Base-by-base conservation (phyloP, 2,329 filamentous ascomycete genomes). In the Pleomassaria siparia region DNA sequence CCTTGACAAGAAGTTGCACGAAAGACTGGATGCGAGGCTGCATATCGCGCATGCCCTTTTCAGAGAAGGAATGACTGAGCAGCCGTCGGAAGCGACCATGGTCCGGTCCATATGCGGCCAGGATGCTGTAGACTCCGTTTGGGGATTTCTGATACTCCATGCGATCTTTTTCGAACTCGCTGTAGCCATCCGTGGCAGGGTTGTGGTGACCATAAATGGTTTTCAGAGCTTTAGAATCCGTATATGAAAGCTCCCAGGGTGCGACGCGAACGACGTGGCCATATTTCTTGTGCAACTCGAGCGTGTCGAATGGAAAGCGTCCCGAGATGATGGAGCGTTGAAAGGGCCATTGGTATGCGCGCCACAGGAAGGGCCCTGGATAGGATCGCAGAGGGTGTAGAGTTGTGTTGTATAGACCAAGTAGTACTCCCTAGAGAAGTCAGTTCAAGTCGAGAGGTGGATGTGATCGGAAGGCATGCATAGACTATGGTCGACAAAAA, bases 201-300 rank as follows among this genome's bases (percentile, higher is more conserved):
- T 24, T 49, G 24, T 43, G 37, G 32, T 33, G 33, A 29, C 42
- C 67, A 46, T 72, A 71, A 30, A 76, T 74, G 26, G 76, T 69
- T 53, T 69, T 67, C 63, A 72, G 78, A 4, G 65, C 60, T 2
- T 63, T 46, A 6, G 64, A 57, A 8, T 64, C 59, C 21, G 62
- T 69, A 58, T 77, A 80, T 2, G 74, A 72, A 2, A 80, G 68
- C 51, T 79, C 74, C 46, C 75, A 69, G 3, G 77, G 76, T 2
- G 66, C 68, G 25, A 76, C 61, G 5, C 78, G 72, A 6, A 80
- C 74, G 1, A 79, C 70, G 1, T 67, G 64, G 7, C 77, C 77
- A 30, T 55, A 53, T 42, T 51, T 50, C 24, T 47, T 40, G 40
- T 55, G 52, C 10, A 55, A 28, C 10, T 21, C 25, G 10, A 25